These are phyloP conservation scores for Serendipita sp. DNA, from an alignment of 768 basidiomycete genomes.

Conservation along the genomic window DNA sequence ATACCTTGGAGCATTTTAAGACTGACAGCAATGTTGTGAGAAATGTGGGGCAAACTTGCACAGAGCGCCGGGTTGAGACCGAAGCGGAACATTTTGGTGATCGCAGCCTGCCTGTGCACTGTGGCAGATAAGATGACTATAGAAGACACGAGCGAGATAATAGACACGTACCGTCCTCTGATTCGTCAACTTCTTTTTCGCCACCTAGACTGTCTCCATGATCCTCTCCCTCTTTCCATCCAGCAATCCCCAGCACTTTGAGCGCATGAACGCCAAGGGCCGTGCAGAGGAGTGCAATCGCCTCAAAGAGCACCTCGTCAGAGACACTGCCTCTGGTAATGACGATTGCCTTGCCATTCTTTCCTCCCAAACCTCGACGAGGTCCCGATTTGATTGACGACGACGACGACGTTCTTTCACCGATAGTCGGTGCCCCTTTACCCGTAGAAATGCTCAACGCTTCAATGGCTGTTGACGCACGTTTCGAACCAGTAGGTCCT, in stretches of 20 bases:
- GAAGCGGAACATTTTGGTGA: background rate
- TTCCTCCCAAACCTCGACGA: background rate
- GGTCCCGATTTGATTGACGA: too few species aligned
- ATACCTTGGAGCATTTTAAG: background rate
- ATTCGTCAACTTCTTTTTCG: too few species aligned
- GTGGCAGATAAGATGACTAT: background rate
- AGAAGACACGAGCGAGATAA: background rate
- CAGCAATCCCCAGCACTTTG: background rate
- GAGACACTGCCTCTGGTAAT: background rate
- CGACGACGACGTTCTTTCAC: background rate
- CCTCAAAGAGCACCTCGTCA: slow-evolving; percentile 4
- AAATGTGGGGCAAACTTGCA: background rate
- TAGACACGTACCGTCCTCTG: background rate
- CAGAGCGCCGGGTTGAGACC: background rate
- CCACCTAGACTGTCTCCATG: background rate
- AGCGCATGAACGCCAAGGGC: background rate
- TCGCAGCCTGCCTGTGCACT: background rate
- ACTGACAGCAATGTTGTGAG: background rate
- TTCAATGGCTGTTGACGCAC: background rate
- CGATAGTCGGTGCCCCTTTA: background rate
- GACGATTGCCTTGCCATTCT: background rate
- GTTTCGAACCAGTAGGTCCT: background rate
- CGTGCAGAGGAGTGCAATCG: background rate
- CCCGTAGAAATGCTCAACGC: background rate
- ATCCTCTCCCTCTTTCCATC: background rate